Evolutionary conservation across 2,329 filamentous ascomycete genomes (phyloP).

Genomic region (Pseudogymnoascus verrucosus): DNA sequence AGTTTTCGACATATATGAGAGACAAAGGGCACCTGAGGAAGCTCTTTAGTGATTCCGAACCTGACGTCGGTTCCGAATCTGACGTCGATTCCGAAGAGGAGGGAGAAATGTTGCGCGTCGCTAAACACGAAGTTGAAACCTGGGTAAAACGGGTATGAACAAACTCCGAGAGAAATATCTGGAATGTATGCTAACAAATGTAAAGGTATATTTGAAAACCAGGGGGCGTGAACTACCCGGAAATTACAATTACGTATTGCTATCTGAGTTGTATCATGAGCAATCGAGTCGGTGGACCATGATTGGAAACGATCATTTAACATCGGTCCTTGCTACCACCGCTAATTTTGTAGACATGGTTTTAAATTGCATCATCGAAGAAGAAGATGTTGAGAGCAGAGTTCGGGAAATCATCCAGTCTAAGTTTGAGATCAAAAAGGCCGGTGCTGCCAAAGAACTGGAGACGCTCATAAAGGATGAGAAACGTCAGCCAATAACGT

Average conservation of each 20-base stretch:
- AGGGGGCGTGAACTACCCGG: slow-evolving; percentile 28
- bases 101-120: background rate
- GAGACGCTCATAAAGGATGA: slow-evolving; percentile 19
- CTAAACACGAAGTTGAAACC: background rate
- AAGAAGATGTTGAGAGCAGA: slow-evolving; percentile 10
- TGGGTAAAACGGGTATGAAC: slow-evolving; percentile 13
- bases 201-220: slow-evolving; percentile 15
- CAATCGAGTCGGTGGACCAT: slow-evolving; percentile 25
- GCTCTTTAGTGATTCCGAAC: background rate
- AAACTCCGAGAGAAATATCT: background rate
- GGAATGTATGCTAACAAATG: slow-evolving; percentile 10
- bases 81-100: background rate
- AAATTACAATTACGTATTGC: slow-evolving; percentile 28
- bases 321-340: slow-evolving; percentile 12
- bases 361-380: slow-evolving; percentile 9
- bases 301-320: slow-evolving; percentile 17
- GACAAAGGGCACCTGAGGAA: slow-evolving; percentile 5
- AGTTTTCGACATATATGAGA: too few relatives aligned
- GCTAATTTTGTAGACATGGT: slow-evolving; percentile 14
- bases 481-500: slow-evolving; percentile 22
- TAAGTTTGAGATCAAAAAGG: slow-evolving; percentile 12
- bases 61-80: too few relatives aligned
- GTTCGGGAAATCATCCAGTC: slow-evolving; percentile 8
- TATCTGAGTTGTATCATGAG: slow-evolving; percentile 29
- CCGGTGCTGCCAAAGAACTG: slow-evolving; percentile 18